A percentile compares a stretch with the other conserved stretches of the same genome.
Evolutionary conservation across 1,284 basidiomycete species (phyloP).

Genomic region (Naganishia liquefaciens): DNA sequence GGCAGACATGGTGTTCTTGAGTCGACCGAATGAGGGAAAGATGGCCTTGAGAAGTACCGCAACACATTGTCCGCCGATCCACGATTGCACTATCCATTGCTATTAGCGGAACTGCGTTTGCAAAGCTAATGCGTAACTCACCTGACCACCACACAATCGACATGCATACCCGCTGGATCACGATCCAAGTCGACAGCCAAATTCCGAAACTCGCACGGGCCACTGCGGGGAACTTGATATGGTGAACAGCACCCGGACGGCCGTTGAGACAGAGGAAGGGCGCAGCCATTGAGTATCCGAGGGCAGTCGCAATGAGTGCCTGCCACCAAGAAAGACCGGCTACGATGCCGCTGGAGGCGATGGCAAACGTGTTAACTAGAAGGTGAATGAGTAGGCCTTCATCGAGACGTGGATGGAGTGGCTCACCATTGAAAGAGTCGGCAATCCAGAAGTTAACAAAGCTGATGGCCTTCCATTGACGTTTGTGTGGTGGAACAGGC

Average conservation of each 20-base stretch:
- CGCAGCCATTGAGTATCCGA: conserved; percentile 71
- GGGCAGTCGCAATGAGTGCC: conserved; percentile 56
- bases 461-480: conserved; percentile 43
- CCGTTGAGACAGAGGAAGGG: conserved; percentile 77
- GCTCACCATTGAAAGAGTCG: conserved; percentile 77
- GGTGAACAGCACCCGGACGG: conserved; percentile 75
- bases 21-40: conserved; percentile 69
- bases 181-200: conserved; percentile 77
- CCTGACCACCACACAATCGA: conserved; percentile 30
- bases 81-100: conserved; percentile 78
- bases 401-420: conserved; percentile 52
- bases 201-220: conserved; percentile 72
- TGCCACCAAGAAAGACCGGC: conserved; percentile 64
- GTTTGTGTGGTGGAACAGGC: conserved; percentile 43
- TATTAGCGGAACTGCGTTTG: conserved; percentile 51
- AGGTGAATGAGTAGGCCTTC: conserved; percentile 72
- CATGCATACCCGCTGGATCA: conserved; percentile 74
- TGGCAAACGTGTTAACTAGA: conserved; percentile 72
- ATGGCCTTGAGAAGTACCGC: conserved; percentile 70
- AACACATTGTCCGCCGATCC: conserved; percentile 66
- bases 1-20: conserved; percentile 68
- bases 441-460: conserved; percentile 67
- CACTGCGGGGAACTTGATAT: conserved; percentile 78
- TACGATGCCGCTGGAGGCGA: conserved; percentile 66
- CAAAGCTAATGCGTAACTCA: conserved; percentile 27